Base-by-base conservation (phyloP, 768 basidiomycete genomes). In the Lactifluus rugatus region DNA sequence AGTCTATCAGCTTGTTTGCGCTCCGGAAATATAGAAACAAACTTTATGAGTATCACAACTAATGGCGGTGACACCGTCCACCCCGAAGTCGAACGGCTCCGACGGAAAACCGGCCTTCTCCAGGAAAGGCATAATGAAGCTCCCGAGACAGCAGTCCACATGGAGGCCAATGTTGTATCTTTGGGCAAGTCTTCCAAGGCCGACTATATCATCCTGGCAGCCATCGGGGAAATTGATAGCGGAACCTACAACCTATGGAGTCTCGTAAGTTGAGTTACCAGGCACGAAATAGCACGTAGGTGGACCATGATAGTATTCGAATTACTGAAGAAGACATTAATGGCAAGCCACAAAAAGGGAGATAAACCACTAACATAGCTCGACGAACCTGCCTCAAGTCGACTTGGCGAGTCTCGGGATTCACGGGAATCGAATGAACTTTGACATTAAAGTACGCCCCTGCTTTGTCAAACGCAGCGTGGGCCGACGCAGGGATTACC, bases 11-110 rank as follows among this genome's bases (percentile, higher is more conserved):
- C 53, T 61, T 41, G 28, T 48, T 45, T 32, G 39, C 46, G 39
- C 21, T 10, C 25, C 17, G 14, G 6, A 57, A 50, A 26, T 16
- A 53, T 19, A 31, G 47, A 31, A 46, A 36, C 31, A 45, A 39
- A 87, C 89, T 75, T 95, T 95, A 74, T 96, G 93, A 7, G 91
- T 92, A 75, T 99, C 95, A 70, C 94, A 96, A 60, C 91, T 93
- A 55, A 97, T 90, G 65, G 85, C 86, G 2, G 94, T 97, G 23
- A 99, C 95, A 3, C 95, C 95, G 2, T 80, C 77, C 2, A 97
- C 85, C 21, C 84, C 75, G 71, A 99, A 99, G 71, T 98, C 95
- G 67, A 97, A 98, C 0, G 82, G 85, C 37, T 76, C 70, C 23
- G 87, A 73, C 0, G 87, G 74, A 54, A 89, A 80, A 3, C 89